These are phyloP conservation scores for Thoreauomyces humboldtii DNA, from an alignment of 192 early-diverging fungal genomes.

Conservation along the genomic window DNA sequence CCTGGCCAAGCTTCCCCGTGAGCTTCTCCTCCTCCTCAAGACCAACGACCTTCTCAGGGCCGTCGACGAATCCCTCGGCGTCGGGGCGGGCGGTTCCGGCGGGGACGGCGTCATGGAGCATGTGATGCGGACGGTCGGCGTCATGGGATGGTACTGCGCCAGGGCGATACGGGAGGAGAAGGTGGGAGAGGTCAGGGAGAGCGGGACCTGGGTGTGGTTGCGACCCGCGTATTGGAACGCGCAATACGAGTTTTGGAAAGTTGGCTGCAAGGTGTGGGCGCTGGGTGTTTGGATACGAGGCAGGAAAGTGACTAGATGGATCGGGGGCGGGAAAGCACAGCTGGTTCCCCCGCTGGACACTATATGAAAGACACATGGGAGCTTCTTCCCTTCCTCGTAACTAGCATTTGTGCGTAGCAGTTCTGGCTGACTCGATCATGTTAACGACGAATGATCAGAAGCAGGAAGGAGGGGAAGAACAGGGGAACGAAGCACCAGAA, in stretches of 20 bases:
- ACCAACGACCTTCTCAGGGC: conserved; percentile 85
- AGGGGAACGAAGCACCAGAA: no score
- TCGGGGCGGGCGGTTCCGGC: conserved; percentile 15
- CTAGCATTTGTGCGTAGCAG: no score
- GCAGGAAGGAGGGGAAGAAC: no score
- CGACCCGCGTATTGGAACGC: conserved; percentile 4
- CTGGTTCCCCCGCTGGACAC: no score
- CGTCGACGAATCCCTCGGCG: conserved; percentile 45
- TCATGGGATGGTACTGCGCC: conserved; percentile 48
- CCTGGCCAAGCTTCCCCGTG: conserved; percentile 77
- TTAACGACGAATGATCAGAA: no score
- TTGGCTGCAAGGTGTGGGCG: conserved; percentile 11
- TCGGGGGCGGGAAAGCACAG: no score
- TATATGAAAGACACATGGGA: no score
- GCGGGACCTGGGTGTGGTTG: conserved; percentile 10
- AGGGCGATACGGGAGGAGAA: conserved; percentile 24
- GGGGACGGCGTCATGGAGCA: conserved; percentile 3
- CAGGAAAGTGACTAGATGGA: no score
- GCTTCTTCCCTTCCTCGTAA: no score
- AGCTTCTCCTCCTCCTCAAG: conserved; percentile 85
- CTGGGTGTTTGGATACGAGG: conserved; percentile 9
- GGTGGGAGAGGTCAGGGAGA: conserved; percentile 3
- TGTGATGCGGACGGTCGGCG: conserved; percentile 29
- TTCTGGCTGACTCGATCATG: no score
- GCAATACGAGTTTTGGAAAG: conserved; percentile 13